These are phyloP conservation scores for Citropsis articulata DNA, from an alignment of 345 rosid genomes.

Conservation along the genomic window DNA sequence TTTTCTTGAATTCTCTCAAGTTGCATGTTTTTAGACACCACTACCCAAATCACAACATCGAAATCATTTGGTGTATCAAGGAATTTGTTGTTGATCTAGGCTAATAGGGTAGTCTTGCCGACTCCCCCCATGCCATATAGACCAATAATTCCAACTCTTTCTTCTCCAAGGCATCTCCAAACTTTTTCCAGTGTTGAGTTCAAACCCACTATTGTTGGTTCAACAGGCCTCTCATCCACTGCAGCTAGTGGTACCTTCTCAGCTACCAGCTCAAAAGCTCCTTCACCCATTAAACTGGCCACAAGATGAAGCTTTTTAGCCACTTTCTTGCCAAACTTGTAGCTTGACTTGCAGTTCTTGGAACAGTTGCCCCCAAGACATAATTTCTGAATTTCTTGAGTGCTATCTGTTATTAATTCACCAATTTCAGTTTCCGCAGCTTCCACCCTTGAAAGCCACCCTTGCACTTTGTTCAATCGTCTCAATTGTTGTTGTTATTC, in stretches of 20 bases:
- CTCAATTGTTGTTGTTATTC: neutral
- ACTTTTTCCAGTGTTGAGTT: neutral
- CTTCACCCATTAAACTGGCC: neutral
- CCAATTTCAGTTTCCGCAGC: neutral
- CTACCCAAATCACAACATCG: constrained; percentile 15
- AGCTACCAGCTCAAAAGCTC: neutral
- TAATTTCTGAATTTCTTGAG: neutral
- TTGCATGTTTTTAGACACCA: constrained; percentile 7
- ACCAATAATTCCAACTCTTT: neutral
- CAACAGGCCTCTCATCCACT: neutral
- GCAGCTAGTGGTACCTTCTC: neutral
- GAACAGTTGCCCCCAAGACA: neutral
- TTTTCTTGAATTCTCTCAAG: neutral
- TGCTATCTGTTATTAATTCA: neutral
- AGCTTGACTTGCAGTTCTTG: constrained; percentile 14
- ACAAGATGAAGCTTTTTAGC: neutral
- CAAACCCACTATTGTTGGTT: neutral
- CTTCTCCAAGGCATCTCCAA: neutral
- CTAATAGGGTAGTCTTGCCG: neutral
- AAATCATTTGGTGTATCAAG: neutral
- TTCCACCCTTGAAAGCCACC: neutral
- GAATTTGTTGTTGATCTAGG: constrained; percentile 11
- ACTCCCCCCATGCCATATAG: neutral
- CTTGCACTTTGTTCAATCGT: neutral
- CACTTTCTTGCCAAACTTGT: constrained; percentile 17